Percentiles rank a stretch among this genome's conserved stretches.
Conservation (phyloP, 768 basidiomycete genomes). For the Fistulinella prunicolor region DNA sequence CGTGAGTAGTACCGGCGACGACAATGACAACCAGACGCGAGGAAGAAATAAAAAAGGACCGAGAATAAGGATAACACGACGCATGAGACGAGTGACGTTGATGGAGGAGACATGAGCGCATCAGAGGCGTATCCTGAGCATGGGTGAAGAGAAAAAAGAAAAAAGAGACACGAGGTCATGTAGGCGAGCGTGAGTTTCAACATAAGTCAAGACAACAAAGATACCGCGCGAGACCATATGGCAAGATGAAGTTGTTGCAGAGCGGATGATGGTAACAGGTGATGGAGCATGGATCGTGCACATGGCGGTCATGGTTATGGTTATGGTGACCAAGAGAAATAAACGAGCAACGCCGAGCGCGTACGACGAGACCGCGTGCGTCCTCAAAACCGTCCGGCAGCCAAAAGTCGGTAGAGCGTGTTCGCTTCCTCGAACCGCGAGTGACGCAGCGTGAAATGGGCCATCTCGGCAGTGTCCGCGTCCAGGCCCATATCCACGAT, state of each 20-base stretch:
- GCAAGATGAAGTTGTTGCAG: not conserved
- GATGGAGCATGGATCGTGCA: not conserved
- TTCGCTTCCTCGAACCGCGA: slow-evolving; percentile 78
- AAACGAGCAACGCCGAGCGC: not conserved
- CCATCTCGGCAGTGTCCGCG: slow-evolving; percentile 72
- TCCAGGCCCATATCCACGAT: slow-evolving; percentile 65
- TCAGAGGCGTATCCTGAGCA: too few relatives aligned
- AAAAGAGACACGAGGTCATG: not conserved
- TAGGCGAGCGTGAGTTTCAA: not conserved
- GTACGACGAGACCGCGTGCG: not conserved
- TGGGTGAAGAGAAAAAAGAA: too few relatives aligned
- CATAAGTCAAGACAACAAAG: not conserved
- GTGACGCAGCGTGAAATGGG: slow-evolving; percentile 69
- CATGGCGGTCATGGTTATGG: not conserved
- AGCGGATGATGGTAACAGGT: not conserved
- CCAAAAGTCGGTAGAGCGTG: slow-evolving; percentile 64
- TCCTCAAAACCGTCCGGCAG: slow-evolving; percentile 34
- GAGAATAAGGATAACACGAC: too few relatives aligned
- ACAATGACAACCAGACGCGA: too few relatives aligned
- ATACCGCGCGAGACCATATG: not conserved
- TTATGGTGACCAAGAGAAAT: not conserved
- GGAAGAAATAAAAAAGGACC: too few relatives aligned
- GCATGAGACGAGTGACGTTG: too few relatives aligned
- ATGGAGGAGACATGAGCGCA: too few relatives aligned
- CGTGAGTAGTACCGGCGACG: too few relatives aligned